A percentile compares a stretch with the other conserved stretches of the same genome.
Evolutionary conservation across 495 filamentous ascomycete species (phyloP).

Genomic region (Haplographium delicatum): DNA sequence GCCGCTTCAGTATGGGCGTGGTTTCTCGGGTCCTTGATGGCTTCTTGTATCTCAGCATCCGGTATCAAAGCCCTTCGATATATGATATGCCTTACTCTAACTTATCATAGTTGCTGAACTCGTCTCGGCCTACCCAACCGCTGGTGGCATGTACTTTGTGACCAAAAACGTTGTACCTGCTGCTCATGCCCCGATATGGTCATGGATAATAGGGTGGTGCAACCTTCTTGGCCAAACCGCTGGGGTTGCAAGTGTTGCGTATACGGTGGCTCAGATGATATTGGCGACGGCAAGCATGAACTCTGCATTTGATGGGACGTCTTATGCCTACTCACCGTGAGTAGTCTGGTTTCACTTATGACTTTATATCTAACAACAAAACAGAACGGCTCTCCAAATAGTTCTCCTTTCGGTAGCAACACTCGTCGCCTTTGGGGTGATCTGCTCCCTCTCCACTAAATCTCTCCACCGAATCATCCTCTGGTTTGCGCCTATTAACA

Average conservation of each 20-base stretch:
- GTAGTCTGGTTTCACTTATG: no score
- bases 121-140: slow-evolving; percentile 59
- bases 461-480: slow-evolving; percentile 57
- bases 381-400: slow-evolving; percentile 56
- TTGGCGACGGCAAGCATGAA: slow-evolving; percentile 53
- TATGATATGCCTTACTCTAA: no score
- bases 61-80: no score
- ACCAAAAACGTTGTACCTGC: slow-evolving; percentile 55
- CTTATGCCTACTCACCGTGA: slow-evolving; percentile 44
- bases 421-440: slow-evolving; percentile 52
- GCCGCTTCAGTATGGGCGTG: slow-evolving; percentile 70
- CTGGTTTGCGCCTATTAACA: slow-evolving; percentile 72
- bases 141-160: slow-evolving; percentile 61
- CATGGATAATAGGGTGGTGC: slow-evolving; percentile 60
- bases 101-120: slow-evolving; percentile 54
- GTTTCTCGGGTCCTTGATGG: slow-evolving; percentile 53
- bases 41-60: slow-evolving; percentile 8
- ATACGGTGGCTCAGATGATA: slow-evolving; percentile 54
- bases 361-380: slow-evolving; percentile 5
- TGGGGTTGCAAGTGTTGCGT: slow-evolving; percentile 52
- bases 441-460: slow-evolving; percentile 63
- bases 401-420: slow-evolving; percentile 56
- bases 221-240: slow-evolving; percentile 58
- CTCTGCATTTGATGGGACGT: slow-evolving; percentile 38
- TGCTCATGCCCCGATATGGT: slow-evolving; percentile 51